These are phyloP conservation scores for Cladosporium sphaerospermum DNA, from an alignment of 2,329 filamentous ascomycete genomes.

Conservation along the genomic window DNA sequence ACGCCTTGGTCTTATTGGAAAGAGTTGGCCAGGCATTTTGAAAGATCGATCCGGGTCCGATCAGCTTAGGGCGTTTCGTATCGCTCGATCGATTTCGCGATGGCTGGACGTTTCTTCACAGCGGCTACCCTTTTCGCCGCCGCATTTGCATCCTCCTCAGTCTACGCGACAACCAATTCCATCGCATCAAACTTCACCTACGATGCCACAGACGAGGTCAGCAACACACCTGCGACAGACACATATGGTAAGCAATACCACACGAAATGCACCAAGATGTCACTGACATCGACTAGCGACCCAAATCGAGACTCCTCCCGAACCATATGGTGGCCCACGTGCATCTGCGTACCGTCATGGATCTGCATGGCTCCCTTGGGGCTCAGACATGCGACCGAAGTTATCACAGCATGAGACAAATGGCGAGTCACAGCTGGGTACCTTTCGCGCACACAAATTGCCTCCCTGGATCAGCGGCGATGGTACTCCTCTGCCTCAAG, in stretches of 20 bases:
- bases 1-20: background rate
- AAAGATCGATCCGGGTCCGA: too few species aligned
- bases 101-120: slow-evolving; percentile 11
- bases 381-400: slow-evolving; percentile 1
- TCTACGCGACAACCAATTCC: background rate
- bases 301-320: slow-evolving; percentile 21
- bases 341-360: slow-evolving; percentile 9
- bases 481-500: slow-evolving; percentile 17
- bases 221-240: slow-evolving; percentile 7
- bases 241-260: background rate
- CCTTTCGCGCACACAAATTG: slow-evolving; percentile 19
- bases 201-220: background rate
- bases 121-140: slow-evolving; percentile 9
- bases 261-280: background rate
- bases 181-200: slow-evolving; percentile 9
- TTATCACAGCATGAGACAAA: slow-evolving; percentile 23
- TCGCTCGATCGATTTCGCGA: background rate
- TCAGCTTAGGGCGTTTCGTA: background rate
- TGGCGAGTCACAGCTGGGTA: slow-evolving; percentile 24
- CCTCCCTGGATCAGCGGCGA: slow-evolving; percentile 19
- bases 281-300: slow-evolving; percentile 18
- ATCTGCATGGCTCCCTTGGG: slow-evolving; percentile 8
- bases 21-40: background rate
- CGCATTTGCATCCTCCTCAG: slow-evolving; percentile 1
- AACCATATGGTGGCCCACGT: slow-evolving; percentile 5